Evolutionary conservation across 257 asterid genomes (phyloP).

Genomic region (Craterostigma plantagineum): DNA sequence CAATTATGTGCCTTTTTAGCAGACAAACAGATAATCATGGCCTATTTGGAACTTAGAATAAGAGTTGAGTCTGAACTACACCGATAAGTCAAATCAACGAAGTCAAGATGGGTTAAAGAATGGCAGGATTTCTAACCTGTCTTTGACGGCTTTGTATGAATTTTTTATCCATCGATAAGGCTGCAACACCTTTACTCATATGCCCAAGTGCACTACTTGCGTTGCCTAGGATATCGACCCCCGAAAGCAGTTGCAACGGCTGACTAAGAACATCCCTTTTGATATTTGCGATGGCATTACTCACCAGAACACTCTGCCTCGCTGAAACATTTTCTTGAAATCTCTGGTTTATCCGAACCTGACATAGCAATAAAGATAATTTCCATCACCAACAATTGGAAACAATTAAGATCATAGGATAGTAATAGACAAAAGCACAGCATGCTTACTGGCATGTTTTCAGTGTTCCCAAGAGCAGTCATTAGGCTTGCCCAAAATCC

Average conservation of each 20-base stretch:
- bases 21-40: too few relatives aligned
- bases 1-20: too few relatives aligned
- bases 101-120: constrained; percentile 1
- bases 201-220: constrained; percentile 99
- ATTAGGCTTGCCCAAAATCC: constrained; percentile 99
- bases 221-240: constrained; percentile 95
- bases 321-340: constrained; percentile 68
- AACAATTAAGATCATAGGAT: too few relatives aligned
- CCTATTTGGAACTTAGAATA: too few relatives aligned
- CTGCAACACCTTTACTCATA: constrained; percentile 99
- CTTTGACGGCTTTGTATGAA: constrained; percentile 96
- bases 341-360: constrained; percentile 84
- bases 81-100: constrained; percentile 5
- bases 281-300: constrained; percentile 66
- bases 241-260: constrained; percentile 92
- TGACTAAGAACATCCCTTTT: constrained; percentile 95
- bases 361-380: constrained; percentile 18
- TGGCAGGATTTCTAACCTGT: constrained; percentile 32
- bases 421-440: constrained; percentile 8
- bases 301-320: constrained; percentile 72
- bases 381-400: constrained; percentile 6
- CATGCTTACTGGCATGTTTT: constrained; percentile 88
- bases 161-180: constrained; percentile 97
- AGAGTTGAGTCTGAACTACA: constrained; percentile 4
- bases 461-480: constrained; percentile 99